Base-by-base conservation (phyloP, 768 basidiomycete genomes). In the Mycena rosella region DNA sequence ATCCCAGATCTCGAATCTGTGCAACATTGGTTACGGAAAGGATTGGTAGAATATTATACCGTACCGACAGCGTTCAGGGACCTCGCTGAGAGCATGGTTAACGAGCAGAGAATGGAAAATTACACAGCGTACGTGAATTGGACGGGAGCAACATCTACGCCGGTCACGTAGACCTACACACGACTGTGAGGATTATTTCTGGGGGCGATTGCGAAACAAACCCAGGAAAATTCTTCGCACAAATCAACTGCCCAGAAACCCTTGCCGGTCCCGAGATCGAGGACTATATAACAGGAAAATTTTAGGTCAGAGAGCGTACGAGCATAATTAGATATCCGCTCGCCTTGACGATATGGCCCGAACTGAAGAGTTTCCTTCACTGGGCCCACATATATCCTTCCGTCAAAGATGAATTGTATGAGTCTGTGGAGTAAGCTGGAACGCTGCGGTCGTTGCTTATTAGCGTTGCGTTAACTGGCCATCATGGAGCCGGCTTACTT, bases 1-100 rank as follows among this genome's bases (percentile, higher is more conserved):
- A 75, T 92, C 89, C 76, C 88, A 92, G 17, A 92, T 82, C 72
- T 92, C 91, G 73, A 91, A 92, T 32, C 91, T 92, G 22, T 20
- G 5, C n/a, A 42, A 2, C 3, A 27, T 30, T 22, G 13, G n/a
- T 26, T 61, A 24, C 18, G 27, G 14, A 6, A 5, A 20, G 18
- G 5, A 9, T 27, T 51, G 20, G 3, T 51, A 20, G 13, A 18
- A 18, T 40, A 13, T 40, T 18, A 6, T 15, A 49, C 60, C 55
- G 40, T 36, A 65, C 45, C 47, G 38, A 34, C 55, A 56, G 26
- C 51, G 55, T 36, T 44, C 15, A 27, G 60, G 65, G 30, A 59
- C 64, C 45, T 70, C 55, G 11, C 57, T 60, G 30, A 10, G 6
- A 27, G 6, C 27, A 24, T 18, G 18, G 32, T 32, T 9, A 62